Percentiles rank a stretch among this genome's conserved stretches.
phyloP scores from a whole-genome alignment of 169 alveolate species.

The Besnoitia besnoiti region DNA sequence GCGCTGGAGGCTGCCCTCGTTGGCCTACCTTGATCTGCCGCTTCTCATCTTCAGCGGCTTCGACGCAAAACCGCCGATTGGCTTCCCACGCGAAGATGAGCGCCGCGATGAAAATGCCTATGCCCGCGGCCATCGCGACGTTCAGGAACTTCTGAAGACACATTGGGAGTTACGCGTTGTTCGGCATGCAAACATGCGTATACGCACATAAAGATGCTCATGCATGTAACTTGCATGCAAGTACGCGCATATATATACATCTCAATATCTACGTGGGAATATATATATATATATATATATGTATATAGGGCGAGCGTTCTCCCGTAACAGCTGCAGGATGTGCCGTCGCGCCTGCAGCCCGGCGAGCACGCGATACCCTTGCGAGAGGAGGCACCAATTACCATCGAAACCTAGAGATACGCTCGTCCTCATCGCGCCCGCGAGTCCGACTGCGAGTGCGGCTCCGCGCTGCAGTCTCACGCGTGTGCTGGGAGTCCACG shows the following conservation, averaged over 20 bases:
- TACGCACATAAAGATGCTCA: not conserved
- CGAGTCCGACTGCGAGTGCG: no score
- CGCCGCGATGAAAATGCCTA: constrained; percentile 81
- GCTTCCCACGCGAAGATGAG: constrained; percentile 85
- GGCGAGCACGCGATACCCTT: no score
- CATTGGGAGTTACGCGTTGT: not conserved
- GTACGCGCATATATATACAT: not conserved
- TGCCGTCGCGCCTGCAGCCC: no score
- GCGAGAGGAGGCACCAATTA: no score
- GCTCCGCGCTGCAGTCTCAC: no score
- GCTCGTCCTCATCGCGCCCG: no score
- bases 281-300: no score
- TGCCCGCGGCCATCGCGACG: constrained; percentile 80
- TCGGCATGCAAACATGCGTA: not conserved
- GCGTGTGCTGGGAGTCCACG: no score
- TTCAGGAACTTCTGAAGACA: constrained; percentile 70
- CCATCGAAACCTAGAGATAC: no score
- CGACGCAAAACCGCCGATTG: constrained; percentile 81
- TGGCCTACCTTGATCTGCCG: constrained; percentile 78
- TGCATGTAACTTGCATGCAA: no score
- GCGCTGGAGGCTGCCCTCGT: no score
- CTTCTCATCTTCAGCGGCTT: constrained; percentile 79
- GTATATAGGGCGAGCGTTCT: no score
- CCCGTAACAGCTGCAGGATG: not conserved
- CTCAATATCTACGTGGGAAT: not conserved